These are phyloP conservation scores for Fraxinus dipetala DNA, from an alignment of 305 asterid species.

Conservation along the genomic window DNA sequence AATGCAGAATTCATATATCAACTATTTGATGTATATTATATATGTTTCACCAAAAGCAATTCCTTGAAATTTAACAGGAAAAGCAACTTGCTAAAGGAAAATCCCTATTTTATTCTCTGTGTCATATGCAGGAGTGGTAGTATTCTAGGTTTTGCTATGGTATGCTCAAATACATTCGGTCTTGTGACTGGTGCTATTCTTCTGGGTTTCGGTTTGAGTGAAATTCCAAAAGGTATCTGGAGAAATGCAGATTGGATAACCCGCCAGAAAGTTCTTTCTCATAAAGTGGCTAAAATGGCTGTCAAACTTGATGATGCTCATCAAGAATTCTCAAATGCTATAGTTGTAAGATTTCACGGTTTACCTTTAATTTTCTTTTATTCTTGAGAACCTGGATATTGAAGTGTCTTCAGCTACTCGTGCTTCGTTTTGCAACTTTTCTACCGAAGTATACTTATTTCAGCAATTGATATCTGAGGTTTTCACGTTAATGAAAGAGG, in stretches of 20 bases:
- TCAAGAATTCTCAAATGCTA: constrained; percentile 64
- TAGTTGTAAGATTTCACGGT: constrained; percentile 52
- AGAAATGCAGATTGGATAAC: constrained; percentile 64
- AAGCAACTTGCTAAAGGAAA: too few species aligned
- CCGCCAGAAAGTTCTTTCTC: constrained; percentile 64
- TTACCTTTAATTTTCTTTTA: background rate
- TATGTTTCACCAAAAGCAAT: too few species aligned
- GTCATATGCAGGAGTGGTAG: constrained; percentile 54
- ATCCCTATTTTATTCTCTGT: too few species aligned
- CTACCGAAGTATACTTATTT: background rate
- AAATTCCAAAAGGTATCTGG: constrained; percentile 70
- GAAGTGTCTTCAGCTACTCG: background rate
- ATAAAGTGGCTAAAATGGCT: constrained; percentile 67
- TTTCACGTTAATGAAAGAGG: background rate
- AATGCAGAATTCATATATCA: too few species aligned
- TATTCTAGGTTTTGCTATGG: constrained; percentile 77
- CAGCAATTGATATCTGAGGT: background rate
- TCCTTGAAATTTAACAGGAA: too few species aligned
- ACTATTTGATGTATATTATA: too few species aligned
- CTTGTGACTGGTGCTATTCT: constrained; percentile 81
- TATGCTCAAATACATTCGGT: constrained; percentile 78
- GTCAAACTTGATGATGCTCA: constrained; percentile 76
- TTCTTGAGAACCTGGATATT: background rate
- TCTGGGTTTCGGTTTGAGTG: constrained; percentile 75
- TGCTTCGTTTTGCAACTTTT: background rate